Evolutionary conservation across 495 filamentous ascomycete species (phyloP).

Genomic region (Podospora bellae-mahoneyi): DNA sequence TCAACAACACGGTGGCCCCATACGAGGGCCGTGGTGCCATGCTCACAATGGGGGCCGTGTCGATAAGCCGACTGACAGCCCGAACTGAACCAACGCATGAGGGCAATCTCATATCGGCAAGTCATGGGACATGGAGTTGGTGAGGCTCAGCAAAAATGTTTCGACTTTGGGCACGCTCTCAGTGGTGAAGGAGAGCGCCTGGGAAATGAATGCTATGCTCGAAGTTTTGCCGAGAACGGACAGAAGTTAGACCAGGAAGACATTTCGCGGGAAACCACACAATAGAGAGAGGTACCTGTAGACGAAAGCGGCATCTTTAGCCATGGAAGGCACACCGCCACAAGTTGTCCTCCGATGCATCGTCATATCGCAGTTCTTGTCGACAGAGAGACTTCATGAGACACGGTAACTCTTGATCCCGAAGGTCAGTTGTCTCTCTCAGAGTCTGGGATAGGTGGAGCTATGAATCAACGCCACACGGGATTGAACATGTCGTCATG

Average conservation of each 20-base stretch:
- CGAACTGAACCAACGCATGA: not conserved
- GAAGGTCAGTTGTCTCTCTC: not conserved
- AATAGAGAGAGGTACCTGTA: not conserved
- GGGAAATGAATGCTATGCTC: not conserved
- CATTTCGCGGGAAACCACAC: not conserved
- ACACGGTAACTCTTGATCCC: not conserved
- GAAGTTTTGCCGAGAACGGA: not conserved
- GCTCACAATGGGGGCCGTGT: not conserved
- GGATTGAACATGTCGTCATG: not conserved
- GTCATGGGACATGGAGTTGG: not conserved
- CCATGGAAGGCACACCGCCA: not conserved
- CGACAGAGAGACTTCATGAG: not conserved
- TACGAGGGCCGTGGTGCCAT: not conserved
- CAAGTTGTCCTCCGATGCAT: not conserved
- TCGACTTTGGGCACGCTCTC: not conserved
- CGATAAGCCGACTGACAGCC: not conserved
- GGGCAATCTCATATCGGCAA: not conserved
- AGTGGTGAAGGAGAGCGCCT: not conserved
- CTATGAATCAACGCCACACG: not conserved
- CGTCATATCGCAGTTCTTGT: not conserved
- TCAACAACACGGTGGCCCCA: not conserved
- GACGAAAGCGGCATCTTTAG: not conserved
- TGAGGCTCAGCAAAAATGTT: not conserved
- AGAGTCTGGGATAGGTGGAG: not conserved
- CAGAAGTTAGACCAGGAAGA: not conserved